Evolutionary conservation across 169 alveolate genomes (phyloP).

Genomic region (Eimeria maxima): DNA sequence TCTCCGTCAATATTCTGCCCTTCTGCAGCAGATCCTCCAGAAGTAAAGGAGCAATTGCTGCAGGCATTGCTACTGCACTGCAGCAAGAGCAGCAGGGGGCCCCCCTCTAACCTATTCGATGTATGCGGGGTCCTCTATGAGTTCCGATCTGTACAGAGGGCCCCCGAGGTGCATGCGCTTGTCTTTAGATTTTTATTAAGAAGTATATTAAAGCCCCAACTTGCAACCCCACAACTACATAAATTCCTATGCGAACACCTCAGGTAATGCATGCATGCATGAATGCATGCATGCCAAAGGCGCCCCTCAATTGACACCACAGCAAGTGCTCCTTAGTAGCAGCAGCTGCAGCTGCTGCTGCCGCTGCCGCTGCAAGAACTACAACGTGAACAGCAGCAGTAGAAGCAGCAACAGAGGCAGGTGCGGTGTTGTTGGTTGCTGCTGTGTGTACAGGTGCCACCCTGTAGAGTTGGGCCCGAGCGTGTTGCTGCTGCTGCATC

Average conservation of each 20-base stretch:
- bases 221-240: constrained; percentile 31
- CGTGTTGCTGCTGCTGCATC: constrained; percentile 54
- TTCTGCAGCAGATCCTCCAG: constrained; percentile 56
- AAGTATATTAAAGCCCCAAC: constrained; percentile 26
- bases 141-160: constrained; percentile 13
- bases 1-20: constrained; percentile 66
- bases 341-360: neutral
- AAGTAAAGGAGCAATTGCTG: constrained; percentile 61
- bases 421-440: neutral
- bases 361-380: neutral
- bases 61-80: constrained; percentile 61
- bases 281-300: neutral
- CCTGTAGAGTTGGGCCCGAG: constrained; percentile 31
- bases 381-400: neutral
- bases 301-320: neutral
- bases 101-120: constrained; percentile 58
- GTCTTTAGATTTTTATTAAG: constrained; percentile 56
- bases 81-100: constrained; percentile 54
- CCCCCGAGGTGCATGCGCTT: constrained; percentile 71
- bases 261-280: constrained; percentile 15
- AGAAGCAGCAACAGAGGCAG: neutral
- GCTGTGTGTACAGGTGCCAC: constrained; percentile 6
- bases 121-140: constrained; percentile 71
- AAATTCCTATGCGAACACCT: constrained; percentile 74
- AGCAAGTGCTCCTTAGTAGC: neutral